Evolutionary conservation across 306 rosid genomes (phyloP), one percentile per base, ranked within the genome.

Genomic region (Dalbergia cochinchinensis): DNA sequence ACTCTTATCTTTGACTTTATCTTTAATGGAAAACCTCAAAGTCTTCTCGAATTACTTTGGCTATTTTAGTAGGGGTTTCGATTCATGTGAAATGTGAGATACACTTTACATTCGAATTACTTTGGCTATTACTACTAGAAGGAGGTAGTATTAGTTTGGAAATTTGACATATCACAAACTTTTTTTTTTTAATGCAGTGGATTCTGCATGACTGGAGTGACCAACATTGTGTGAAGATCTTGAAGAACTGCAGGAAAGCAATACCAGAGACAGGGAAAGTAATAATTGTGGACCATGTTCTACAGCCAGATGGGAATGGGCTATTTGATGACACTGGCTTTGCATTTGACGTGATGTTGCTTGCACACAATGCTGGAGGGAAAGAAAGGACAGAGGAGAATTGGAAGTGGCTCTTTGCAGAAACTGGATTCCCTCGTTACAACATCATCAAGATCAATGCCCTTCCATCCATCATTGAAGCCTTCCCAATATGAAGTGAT

Each of bases 131-230:
- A 3, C 31, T 26, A 26, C 31, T 26, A 26, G 3, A 26, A 26
- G 31, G 31, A 26, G 31, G 3, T 26, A 26, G 31, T 26, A 26
- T 1, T 2, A 26, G 3, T 26, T 26, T 26, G 31, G 31, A 26
- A 1, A 26, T 26, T 26, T 26, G 31, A 26, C 31, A 3, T 26
- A 26, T 26, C 31, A 26, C 3, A 26, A 26, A 26, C 31, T 26
- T 26, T 1, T 26, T 26, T 26, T 0, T 26, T 26, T 26, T 1
- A 26, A 26, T 26, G 81, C 73, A 90, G 97, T 85, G 90, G 94
- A 73, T 93, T 50, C 53, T 93, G 69, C 96, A 93, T 44, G 88
- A 88, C 35, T 89, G 96, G 96, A 85, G 89, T 11, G 96, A 91
- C 62, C 82, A 92, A 51, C 86, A 90, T 11, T 87, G 94, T 83